Conservation (phyloP, 768 basidiomycete genomes). For the Paxillus ammoniavirescens region DNA sequence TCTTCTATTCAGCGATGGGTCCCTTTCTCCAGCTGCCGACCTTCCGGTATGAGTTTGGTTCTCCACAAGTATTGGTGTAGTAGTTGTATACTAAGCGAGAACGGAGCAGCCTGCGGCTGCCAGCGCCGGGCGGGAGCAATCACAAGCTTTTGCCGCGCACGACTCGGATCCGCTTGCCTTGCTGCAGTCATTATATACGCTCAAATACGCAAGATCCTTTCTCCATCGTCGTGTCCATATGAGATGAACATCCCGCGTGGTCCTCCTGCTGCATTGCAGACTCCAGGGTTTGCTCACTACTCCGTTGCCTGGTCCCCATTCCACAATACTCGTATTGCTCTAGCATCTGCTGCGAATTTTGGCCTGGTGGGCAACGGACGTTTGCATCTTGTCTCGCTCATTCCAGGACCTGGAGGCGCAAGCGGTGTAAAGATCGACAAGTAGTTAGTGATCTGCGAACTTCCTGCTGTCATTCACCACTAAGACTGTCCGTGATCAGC, state of each 20-base stretch:
- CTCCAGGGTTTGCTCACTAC: conserved; percentile 85
- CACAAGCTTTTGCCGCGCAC: not conserved
- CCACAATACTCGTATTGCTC: conserved; percentile 67
- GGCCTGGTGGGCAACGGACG: conserved; percentile 95
- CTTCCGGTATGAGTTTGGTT: not conserved
- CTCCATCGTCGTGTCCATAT: not conserved
- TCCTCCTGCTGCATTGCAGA: conserved; percentile 57
- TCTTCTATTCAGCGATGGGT: not conserved
- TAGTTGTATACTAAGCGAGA: too few relatives aligned
- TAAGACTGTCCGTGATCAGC: conserved; percentile 37
- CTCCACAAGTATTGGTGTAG: not conserved
- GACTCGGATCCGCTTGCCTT: too few relatives aligned
- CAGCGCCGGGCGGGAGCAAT: conserved; percentile 1
- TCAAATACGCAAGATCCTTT: not conserved
- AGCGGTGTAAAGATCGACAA: conserved; percentile 58
- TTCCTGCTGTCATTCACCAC: not conserved
- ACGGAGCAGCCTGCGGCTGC: not conserved
- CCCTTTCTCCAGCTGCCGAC: not conserved
- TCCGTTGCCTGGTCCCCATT: conserved; percentile 84
- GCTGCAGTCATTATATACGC: not conserved
- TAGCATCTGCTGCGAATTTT: conserved; percentile 89
- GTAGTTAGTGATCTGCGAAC: conserved; percentile 47
- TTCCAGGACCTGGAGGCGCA: conserved; percentile 43
- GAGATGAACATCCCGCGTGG: conserved; percentile 34
- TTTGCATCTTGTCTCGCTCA: conserved; percentile 63